Evolutionary conservation across 2,329 filamentous ascomycete genomes (phyloP), one percentile per base, ranked within the genome.

Genomic region (Sporothrix brunneoviolacea): DNA sequence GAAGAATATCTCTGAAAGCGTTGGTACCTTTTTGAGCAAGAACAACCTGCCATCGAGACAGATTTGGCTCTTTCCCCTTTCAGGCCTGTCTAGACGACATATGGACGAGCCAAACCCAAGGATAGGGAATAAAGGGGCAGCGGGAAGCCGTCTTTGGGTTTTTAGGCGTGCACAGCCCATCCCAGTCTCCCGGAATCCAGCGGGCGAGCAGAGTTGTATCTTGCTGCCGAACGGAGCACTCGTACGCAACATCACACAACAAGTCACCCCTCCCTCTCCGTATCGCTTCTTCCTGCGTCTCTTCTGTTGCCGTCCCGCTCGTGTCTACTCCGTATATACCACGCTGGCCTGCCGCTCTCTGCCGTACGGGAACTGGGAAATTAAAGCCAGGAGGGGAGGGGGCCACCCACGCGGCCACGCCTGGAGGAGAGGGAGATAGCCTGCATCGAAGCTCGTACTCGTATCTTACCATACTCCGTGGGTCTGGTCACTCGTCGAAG

Each of bases 21-120:
- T n/a, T n/a, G n/a, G n/a, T n/a, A n/a, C n/a, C n/a, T n/a, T n/a
- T n/a, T n/a, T n/a, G n/a, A n/a, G n/a, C n/a, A n/a, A n/a, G n/a
- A n/a, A n/a, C n/a, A n/a, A n/a, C n/a, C 24, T 28, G 24, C 24
- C 24, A 28, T 28, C 24, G 6, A 28, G 24, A 5, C 24, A 28
- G 30, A 24, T 30, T 30, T 45, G 42, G n/a, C 30, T 45, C 42
- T 45, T 45, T 35, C 42, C 42, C 42, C 16, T 36, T 45, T 44
- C 41, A 44, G 41, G 28, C 28, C 27, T 10, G 4, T 8, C 41
- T 36, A 24, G n/a, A n/a, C n/a, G n/a, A n/a, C n/a, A n/a, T n/a
- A n/a, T n/a, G n/a, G n/a, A n/a, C n/a, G n/a, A n/a, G 24, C 24
- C 24, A 28, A 10, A 28, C 10, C 24, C 32, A 37, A 45, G 37